A percentile compares a stretch with the other conserved stretches of the same genome.
phyloP scores from a whole-genome alignment of 2,329 filamentous ascomycete genomes.

The Trichoderma endophyticum region DNA sequence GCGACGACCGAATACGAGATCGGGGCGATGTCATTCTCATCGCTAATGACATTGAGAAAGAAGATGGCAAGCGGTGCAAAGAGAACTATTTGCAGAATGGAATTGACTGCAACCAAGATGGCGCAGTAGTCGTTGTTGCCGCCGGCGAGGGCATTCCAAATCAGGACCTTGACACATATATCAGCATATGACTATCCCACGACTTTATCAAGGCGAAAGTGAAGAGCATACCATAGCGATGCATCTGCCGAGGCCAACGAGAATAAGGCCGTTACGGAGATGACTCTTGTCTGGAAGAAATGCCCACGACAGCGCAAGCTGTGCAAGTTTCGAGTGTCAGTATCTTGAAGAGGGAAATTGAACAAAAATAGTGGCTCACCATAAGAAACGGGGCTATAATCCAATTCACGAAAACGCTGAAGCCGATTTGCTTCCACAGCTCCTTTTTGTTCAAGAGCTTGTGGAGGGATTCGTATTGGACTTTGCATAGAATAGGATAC shows the following conservation, averaged over 20 bases:
- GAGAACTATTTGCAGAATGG: slow-evolving; percentile 69
- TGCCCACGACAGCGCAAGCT: slow-evolving; percentile 67
- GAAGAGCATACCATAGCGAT: slow-evolving; percentile 70
- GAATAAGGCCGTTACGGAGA: slow-evolving; percentile 66
- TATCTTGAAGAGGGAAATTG: too few species aligned
- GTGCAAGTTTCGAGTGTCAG: not conserved
- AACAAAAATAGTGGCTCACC: slow-evolving; percentile 43
- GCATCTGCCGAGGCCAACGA: slow-evolving; percentile 80
- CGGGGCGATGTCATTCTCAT: slow-evolving; percentile 31
- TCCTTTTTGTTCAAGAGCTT: slow-evolving; percentile 56
- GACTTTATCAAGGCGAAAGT: not conserved
- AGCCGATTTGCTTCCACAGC: slow-evolving; percentile 75
- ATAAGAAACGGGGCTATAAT: slow-evolving; percentile 78
- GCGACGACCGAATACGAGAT: slow-evolving; percentile 67
- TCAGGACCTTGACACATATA: slow-evolving; percentile 40
- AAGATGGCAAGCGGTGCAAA: slow-evolving; percentile 67
- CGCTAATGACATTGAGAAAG: slow-evolving; percentile 68
- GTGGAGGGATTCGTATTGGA: slow-evolving; percentile 73
- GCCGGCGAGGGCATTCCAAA: slow-evolving; percentile 69
- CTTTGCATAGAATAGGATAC: slow-evolving; percentile 89
- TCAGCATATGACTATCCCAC: not conserved
- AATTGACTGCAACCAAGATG: slow-evolving; percentile 73
- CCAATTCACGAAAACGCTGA: slow-evolving; percentile 80
- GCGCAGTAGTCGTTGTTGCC: slow-evolving; percentile 83
- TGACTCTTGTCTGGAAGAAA: slow-evolving; percentile 58